Percentiles rank a stretch among this genome's conserved stretches.
These are phyloP conservation scores for Pleurotus tuber-regium DNA, from an alignment of 768 basidiomycete genomes.

Conservation along the genomic window DNA sequence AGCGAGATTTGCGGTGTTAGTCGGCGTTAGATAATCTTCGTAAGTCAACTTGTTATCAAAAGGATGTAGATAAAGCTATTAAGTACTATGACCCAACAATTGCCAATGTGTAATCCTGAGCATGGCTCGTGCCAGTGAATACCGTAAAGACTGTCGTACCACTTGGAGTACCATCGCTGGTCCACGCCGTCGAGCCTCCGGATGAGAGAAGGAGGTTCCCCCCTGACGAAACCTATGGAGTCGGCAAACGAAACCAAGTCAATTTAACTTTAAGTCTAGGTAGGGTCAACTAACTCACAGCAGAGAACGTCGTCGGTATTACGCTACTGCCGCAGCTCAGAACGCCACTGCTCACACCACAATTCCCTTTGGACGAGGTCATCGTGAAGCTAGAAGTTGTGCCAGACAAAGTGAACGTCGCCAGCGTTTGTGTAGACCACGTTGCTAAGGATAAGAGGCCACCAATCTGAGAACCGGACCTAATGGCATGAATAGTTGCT, in stretches of 20 bases:
- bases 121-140: slow-evolving; percentile 31
- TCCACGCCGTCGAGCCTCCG: slow-evolving; percentile 47
- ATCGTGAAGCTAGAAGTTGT: slow-evolving; percentile 51
- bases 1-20: slow-evolving; percentile 17
- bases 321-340: slow-evolving; percentile 54
- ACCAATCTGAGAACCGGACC: slow-evolving; percentile 36
- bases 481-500: slow-evolving; percentile 43
- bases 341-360: slow-evolving; percentile 44
- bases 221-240: slow-evolving; percentile 43
- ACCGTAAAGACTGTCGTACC: slow-evolving; percentile 42
- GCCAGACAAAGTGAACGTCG: slow-evolving; percentile 51
- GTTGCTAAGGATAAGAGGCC: slow-evolving; percentile 55
- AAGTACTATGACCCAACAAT: slow-evolving; percentile 31
- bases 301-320: slow-evolving; percentile 44
- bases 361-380: slow-evolving; percentile 56
- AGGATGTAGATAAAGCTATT: neutral
- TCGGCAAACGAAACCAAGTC: neutral
- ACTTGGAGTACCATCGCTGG: slow-evolving; percentile 50
- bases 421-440: slow-evolving; percentile 61
- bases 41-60: neutral
- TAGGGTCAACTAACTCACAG: slow-evolving; percentile 35
- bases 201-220: slow-evolving; percentile 46
- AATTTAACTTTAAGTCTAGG: slow-evolving; percentile 1
- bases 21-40: slow-evolving; percentile 12
- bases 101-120: slow-evolving; percentile 34